These are phyloP conservation scores for Monilinia fructicola DNA, from an alignment of 2,329 filamentous ascomycete species.

Conservation along the genomic window DNA sequence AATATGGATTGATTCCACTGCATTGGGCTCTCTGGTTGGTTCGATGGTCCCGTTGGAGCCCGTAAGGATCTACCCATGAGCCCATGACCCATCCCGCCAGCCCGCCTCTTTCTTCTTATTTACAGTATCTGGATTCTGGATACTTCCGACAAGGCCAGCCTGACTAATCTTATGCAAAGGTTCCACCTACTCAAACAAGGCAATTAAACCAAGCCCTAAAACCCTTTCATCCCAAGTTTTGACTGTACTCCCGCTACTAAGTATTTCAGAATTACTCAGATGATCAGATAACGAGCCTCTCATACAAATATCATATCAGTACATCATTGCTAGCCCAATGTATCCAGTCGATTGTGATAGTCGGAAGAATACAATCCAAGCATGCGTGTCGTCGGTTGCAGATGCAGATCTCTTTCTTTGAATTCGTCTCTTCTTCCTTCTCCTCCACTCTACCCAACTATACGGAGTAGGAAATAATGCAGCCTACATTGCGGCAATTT, in stretches of 20 bases:
- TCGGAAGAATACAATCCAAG: background rate
- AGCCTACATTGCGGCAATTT: background rate
- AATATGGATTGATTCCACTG: background rate
- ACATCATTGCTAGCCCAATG: background rate
- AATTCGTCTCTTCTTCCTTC: background rate
- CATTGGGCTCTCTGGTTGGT: background rate
- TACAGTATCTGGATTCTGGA: no score
- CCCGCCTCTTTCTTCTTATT: background rate
- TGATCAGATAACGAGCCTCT: background rate
- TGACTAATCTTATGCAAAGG: no score
- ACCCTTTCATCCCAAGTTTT: constrained; percentile 5
- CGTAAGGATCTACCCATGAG: no score
- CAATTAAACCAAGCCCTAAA: background rate
- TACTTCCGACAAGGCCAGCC: no score
- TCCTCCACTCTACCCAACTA: background rate
- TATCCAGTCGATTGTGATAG: background rate
- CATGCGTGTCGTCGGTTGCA: background rate
- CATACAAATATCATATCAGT: no score
- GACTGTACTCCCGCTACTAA: no score
- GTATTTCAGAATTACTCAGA: background rate
- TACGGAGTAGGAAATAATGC: background rate
- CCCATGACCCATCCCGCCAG: no score
- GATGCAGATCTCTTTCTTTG: background rate
- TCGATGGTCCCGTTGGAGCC: background rate
- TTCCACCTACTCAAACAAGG: no score